Base-by-base conservation (phyloP, 2,329 filamentous ascomycete genomes). In the Fragosphaeria purpurea region DNA sequence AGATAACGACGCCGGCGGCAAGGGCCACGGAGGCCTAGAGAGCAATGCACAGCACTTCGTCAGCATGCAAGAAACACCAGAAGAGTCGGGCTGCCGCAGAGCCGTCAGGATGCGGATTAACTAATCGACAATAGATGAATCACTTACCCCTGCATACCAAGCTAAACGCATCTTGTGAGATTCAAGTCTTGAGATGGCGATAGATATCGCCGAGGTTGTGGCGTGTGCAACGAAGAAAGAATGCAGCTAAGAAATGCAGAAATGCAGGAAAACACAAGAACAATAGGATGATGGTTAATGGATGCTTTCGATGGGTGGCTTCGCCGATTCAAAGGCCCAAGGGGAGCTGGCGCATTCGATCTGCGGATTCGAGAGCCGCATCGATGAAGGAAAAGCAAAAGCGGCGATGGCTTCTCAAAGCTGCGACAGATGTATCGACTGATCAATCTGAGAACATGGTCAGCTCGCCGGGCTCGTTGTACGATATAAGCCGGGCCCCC, bases 1-100 rank as follows among this genome's bases (percentile, higher is more conserved):
- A 93, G 52, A 95, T 70, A 54, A 96, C 77, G 53, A 95, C 89
- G 60, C 82, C 80, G 57, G 81, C 85, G 60, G 91, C 91, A 64
- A 95, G 82, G 69, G 83, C 83, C 66, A 86, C 83, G 50, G 91
- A 96, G 67, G 81, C 77, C 86, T 89, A 53, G 48, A 51, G n/a
- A 11, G 35, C 22, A 22, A 22, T 22, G 48, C 53, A 41, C 44
- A 50, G 40, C 10, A 8, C 13, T 12, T 13, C 41, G 34, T 40
- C 42, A 45, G 48, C 48, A 47, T 33, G 30, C 11, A 9, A 30
- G 22, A 42, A 8, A 30, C 22, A 37, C 12, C 6, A 30, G 13
- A 5, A 32, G 30, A 43, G 30, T 10, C 9, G 30, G 33, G 22
- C 30, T 32, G 41, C 41, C 11, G 30, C 22, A 43, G 22, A 22